These are phyloP conservation scores for Nemophila menziesii DNA, from an alignment of 257 asterid genomes.

Conservation along the genomic window DNA sequence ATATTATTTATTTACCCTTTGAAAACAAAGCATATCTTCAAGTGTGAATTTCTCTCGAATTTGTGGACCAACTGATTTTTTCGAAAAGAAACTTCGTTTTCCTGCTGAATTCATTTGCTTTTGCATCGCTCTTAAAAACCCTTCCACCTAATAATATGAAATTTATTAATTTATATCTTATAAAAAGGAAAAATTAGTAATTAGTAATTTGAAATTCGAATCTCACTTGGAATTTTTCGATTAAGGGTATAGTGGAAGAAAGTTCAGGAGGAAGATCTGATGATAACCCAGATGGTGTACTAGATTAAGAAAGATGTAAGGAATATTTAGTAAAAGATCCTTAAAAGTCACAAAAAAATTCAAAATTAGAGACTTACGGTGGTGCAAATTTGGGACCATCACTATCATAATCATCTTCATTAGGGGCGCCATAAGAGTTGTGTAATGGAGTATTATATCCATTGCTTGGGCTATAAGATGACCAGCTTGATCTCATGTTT, in stretches of 20 bases:
- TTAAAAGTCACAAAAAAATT: constrained; percentile 8
- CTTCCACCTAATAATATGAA: constrained; percentile 59
- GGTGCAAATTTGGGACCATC: constrained; percentile 92
- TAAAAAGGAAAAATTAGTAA: constrained; percentile 2
- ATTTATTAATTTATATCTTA: background rate
- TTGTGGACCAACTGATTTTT: constrained; percentile 60
- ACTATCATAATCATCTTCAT: constrained; percentile 85
- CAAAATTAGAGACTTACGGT: constrained; percentile 37
- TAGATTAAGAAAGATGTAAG: constrained; percentile 23
- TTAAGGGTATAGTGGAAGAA: constrained; percentile 80
- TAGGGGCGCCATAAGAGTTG: constrained; percentile 52
- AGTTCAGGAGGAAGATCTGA: constrained; percentile 84
- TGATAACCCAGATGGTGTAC: constrained; percentile 76
- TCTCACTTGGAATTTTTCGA: constrained; percentile 83
- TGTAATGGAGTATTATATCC: constrained; percentile 68
- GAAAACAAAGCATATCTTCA: constrained; percentile 95
- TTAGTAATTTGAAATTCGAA: background rate
- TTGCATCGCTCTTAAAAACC: constrained; percentile 90
- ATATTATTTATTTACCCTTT: constrained; percentile 46
- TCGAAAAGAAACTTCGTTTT: constrained; percentile 85
- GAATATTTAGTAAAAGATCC: constrained; percentile 5
- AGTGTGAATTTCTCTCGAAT: constrained; percentile 76
- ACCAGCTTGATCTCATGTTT: constrained; percentile 66
- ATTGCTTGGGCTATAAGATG: constrained; percentile 77
- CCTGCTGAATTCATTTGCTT: constrained; percentile 80